Base-by-base conservation (phyloP, 495 filamentous ascomycete species). In the Neurospora sp. region DNA sequence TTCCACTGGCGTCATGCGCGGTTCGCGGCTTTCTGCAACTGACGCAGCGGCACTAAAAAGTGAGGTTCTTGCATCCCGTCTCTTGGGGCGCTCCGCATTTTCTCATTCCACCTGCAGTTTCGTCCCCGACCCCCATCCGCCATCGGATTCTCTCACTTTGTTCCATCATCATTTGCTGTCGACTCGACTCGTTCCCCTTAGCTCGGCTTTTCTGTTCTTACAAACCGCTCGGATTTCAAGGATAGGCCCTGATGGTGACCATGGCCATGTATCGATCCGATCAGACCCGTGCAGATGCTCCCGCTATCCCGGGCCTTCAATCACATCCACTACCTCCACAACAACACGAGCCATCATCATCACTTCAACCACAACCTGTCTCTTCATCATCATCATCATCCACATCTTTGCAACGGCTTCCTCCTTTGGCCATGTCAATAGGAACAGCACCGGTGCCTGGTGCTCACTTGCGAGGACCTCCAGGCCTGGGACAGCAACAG, bases 231-330 rank as follows among this genome's bases (percentile, higher is more conserved):
- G 46, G 49, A 27, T 14, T 62, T 62, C 54, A 62, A 35, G 54
- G 54, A 62, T 62, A 66, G 14, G 23, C 54, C 49, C 11, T 23
- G 54, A 16, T 35, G 27, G 27, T 66, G 27, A 74, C 69, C 72
- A 74, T 73, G 71, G 77, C 77, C 77, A 76, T 79, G 76, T 71
- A 54, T 49, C 42, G 41, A 49, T 41, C 75, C 73, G 77, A 54
- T 54, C 46, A 80, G 79, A 81, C 79, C 79, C 79, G 77, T 81
- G 79, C 79, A 81, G 79, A 73, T 74, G 74, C 75, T 74, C 72
- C 78, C 73, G 72, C 41, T 9, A 66, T 69, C 69, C 75, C 75
- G 74, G 74, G 71, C 38, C 72, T 71, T 62, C 46, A 74, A 62
- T 49, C 70, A 70, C 72, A 70, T 72, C 31, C 23, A 49, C 73